These are phyloP conservation scores for Penicillium malachiteum DNA, from an alignment of 495 filamentous ascomycete genomes.

Conservation along the genomic window DNA sequence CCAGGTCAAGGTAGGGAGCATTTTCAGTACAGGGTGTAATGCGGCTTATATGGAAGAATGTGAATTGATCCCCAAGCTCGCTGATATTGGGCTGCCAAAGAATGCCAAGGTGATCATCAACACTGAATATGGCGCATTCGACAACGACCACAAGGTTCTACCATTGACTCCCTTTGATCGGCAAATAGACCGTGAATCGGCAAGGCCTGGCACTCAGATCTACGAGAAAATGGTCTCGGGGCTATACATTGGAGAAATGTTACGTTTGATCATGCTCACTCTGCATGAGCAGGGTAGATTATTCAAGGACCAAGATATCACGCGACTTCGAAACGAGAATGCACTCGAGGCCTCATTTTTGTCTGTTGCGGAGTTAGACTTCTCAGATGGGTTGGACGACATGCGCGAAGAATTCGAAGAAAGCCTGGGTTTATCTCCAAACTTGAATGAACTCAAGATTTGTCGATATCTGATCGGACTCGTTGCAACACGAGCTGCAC, in stretches of 20 bases:
- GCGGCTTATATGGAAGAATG: conserved; percentile 92
- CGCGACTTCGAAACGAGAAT: conserved; percentile 64
- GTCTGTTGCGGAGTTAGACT: conserved; percentile 73
- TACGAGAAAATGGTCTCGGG: conserved; percentile 53
- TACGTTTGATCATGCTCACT: conserved; percentile 40
- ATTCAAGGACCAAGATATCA: conserved; percentile 44
- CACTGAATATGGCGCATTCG: conserved; percentile 96
- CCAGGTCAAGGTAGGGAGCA: conserved; percentile 84
- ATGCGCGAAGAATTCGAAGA: conserved; percentile 69
- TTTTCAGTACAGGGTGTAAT: conserved; percentile 96
- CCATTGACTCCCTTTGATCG: conserved; percentile 48
- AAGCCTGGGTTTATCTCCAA: conserved; percentile 62
- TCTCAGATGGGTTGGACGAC: conserved; percentile 66
- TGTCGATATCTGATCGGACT: conserved; percentile 79
- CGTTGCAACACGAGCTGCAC: conserved; percentile 83
- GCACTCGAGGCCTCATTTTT: conserved; percentile 79
- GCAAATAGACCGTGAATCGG: conserved; percentile 39
- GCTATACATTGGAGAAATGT: conserved; percentile 47
- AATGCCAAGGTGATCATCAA: conserved; percentile 89
- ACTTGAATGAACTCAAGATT: conserved; percentile 72
- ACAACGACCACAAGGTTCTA: conserved; percentile 83
- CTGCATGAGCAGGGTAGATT: conserved; percentile 32
- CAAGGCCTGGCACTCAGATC: conserved; percentile 43
- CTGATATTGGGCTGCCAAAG: conserved; percentile 74
- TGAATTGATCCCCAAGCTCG: conserved; percentile 81